Evolutionary conservation across 768 basidiomycete species (phyloP).

Genomic region (Auricularia auricula-judae): DNA sequence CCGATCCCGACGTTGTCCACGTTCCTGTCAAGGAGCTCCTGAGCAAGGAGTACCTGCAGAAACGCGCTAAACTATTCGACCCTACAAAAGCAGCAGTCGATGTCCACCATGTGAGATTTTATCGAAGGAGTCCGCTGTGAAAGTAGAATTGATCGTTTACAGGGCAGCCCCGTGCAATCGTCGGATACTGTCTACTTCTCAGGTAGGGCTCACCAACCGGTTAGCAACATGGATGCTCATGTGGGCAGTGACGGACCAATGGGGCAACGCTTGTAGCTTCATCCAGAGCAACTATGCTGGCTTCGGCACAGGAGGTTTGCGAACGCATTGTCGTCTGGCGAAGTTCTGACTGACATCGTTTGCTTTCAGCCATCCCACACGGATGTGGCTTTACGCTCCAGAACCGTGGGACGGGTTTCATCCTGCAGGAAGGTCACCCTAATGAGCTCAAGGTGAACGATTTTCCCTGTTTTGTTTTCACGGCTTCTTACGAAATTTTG

Average conservation of each 20-base stretch:
- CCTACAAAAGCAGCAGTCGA: constrained; percentile 50
- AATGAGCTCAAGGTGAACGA: constrained; percentile 61
- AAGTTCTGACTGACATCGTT: constrained; percentile 2
- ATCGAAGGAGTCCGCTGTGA: not conserved
- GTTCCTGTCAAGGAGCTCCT: constrained; percentile 76
- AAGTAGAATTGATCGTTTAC: constrained; percentile 7
- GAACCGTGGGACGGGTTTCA: constrained; percentile 83
- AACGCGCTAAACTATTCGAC: constrained; percentile 73
- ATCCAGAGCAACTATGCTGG: constrained; percentile 87
- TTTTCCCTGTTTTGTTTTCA: not conserved
- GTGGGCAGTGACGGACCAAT: constrained; percentile 59
- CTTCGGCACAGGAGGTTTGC: constrained; percentile 75
- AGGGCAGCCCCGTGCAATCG: constrained; percentile 76
- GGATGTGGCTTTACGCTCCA: constrained; percentile 96
- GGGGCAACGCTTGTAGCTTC: constrained; percentile 83
- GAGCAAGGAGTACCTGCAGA: constrained; percentile 80
- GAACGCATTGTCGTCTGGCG: not conserved
- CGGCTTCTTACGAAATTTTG: not conserved
- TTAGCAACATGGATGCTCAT: not conserved
- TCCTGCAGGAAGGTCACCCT: constrained; percentile 68
- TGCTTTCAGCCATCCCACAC: constrained; percentile 62
- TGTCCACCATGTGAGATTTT: constrained; percentile 48
- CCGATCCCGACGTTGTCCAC: constrained; percentile 71
- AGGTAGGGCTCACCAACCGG: constrained; percentile 29
- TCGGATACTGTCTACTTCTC: constrained; percentile 96